Base-by-base conservation (phyloP, 306 rosid species). In the Cucurbita argyrosperma region DNA sequence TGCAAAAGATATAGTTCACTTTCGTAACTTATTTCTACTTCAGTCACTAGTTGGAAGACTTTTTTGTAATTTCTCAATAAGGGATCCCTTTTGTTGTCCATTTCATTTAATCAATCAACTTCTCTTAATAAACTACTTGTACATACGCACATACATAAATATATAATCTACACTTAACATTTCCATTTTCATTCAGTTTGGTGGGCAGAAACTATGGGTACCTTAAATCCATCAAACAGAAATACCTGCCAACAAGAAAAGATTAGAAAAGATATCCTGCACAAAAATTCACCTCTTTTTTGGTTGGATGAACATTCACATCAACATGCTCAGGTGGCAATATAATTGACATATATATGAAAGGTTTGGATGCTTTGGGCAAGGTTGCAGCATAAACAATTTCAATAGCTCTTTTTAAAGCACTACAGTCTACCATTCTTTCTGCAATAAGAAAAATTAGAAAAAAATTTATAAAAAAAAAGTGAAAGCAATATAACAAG, bases 291-390 rank as follows among this genome's bases (percentile, higher is more conserved):
- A 93, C 98, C 97, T 90, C 98, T 86, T 89, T 93, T 85, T 93
- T 93, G 43, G 98, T 90, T 2, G 97, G 97, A 81, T 93, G 98
- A 73, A 93, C 83, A 49, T 93, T 90, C 75, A 93, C 97, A 80
- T 93, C 97, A 78, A 93, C 86, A 80, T 89, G 90, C 84, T 93
- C 94, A 11, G 87, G 87, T 58, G 98, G 98, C 71, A 93, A 78
- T 57, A 83, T 65, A 79, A 93, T 86, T 66, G 98, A 86, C 81
- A 93, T 86, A 66, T 93, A 89, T 78, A 93, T 80, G 79, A 87
- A 93, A 64, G 98, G 98, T 76, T 93, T 93, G 43, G 97, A 86
- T 72, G 97, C 98, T 86, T 89, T 93, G 14, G 97, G 98, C 82
- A 93, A 79, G 45, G 96, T 93, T 40, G 97, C 97, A 72, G 98